phyloP scores from a whole-genome alignment of 345 rosid species.

The Punica granatum region DNA sequence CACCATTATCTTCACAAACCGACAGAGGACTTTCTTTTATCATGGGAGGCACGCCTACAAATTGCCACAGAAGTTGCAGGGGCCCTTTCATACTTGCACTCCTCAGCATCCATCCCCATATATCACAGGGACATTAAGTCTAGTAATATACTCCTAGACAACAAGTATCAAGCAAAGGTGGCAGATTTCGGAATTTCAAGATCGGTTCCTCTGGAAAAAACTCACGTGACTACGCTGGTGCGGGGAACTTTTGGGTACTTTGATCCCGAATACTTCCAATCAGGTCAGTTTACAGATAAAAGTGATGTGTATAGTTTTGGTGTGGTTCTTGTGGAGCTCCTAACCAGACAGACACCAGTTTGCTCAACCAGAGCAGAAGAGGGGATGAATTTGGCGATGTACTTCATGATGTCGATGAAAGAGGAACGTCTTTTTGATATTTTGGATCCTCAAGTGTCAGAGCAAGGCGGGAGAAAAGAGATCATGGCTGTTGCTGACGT shows the following conservation, averaged over 20 bases:
- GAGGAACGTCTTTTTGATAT: conserved; percentile 2
- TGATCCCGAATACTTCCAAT: too few species aligned
- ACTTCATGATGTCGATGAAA: conserved; percentile 1
- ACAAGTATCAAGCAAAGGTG: too few species aligned
- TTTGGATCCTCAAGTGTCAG: background rate
- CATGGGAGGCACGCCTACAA: conserved; percentile 14
- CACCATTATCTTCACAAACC: conserved; percentile 6
- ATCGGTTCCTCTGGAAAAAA: background rate
- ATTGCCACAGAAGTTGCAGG: conserved; percentile 6
- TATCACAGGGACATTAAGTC: conserved; percentile 13
- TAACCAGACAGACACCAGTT: conserved; percentile 7
- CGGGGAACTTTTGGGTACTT: conserved; percentile 12
- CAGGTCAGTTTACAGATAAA: too few species aligned
- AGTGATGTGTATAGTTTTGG: conserved; percentile 10
- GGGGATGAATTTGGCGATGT: conserved; percentile 1
- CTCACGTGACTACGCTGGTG: conserved; percentile 9
- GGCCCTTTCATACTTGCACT: conserved; percentile 11
- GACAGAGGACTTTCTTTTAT: background rate
- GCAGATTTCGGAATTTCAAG: conserved; percentile 10
- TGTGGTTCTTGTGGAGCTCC: conserved; percentile 8
- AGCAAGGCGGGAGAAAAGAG: background rate
- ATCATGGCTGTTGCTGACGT: conserved; percentile 2
- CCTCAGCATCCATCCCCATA: conserved; percentile 8
- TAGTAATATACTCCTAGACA: conserved; percentile 7
- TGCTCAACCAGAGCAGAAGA: background rate